Evolutionary conservation across 73 alveolate genomes (phyloP), one percentile per base, ranked within the genome.

Genomic region (Paramecium octaurelia): DNA sequence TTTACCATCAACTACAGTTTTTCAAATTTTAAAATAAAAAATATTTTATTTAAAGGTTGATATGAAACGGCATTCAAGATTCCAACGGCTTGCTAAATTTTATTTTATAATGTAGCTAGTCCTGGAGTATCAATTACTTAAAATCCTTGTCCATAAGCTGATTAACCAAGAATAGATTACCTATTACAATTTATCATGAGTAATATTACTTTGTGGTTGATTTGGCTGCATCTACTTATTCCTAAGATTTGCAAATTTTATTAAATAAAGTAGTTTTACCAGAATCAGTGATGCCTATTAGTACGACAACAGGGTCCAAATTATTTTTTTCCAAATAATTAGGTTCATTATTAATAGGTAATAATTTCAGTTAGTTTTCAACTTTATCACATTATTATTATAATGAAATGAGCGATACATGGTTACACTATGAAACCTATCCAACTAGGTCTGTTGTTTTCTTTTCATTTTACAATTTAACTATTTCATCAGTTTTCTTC

Each of bases 221-320:
- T 4, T n/a, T 27, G 9, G 86, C 93, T 36, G 35, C 50, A 12
- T 34, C 16, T 7, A 54, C 44, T 9, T 46, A 5, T 42, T 58
- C 40, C 31, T 86, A 20, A 12, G 48, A 0, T 3, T 86, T 58
- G 12, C 86, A 58, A 20, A 86, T 54, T 38, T 58, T 35, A 86
- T 86, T 86, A 18, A 54, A 58, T 7, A 86, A 86, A 7, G 86
- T 86, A 1, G 93, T 86, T 54, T 31, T 86, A 18, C 93, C 93
- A 14, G 86, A 31, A 27, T 86, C 93, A 18, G 58, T 69, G 6
- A 20, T 6, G 3, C 93, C 93, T 4, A 68, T 40, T 14, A 86
- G 58, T 7, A 58, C 75, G 8, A 58, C 29, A 10, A 24, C 31
- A 21, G 80, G 57, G 3, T 43, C 9, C 12, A 4, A 4, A 7